Evolutionary conservation across 139 green algal species (phyloP).

Genomic region (Coelastrella sp.): DNA sequence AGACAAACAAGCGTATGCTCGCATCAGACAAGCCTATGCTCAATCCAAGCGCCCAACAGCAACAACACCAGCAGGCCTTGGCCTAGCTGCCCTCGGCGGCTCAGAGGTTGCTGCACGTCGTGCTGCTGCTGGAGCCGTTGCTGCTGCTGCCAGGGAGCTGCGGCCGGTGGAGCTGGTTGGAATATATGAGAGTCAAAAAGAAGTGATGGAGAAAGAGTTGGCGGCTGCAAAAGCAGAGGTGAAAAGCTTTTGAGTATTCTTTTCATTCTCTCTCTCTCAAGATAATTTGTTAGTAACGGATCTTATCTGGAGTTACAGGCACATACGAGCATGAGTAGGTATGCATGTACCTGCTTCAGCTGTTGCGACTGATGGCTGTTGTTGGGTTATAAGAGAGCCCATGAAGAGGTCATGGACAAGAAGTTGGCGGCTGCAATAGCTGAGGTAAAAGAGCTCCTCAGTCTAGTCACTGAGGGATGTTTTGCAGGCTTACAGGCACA

Average conservation of each 20-base stretch:
- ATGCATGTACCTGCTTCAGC: too few species aligned
- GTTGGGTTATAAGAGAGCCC: too few species aligned
- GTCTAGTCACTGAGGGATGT: too few species aligned
- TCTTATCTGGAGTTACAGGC: too few species aligned
- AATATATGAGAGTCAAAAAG: constrained; percentile 77
- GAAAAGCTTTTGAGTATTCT: neutral
- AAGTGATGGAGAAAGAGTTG: constrained; percentile 69
- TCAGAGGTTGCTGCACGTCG: neutral
- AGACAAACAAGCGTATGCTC: constrained; percentile 71
- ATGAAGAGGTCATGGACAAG: too few species aligned
- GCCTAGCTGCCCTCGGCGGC: neutral
- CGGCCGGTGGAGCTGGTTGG: constrained; percentile 81
- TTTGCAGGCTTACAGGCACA: too few species aligned
- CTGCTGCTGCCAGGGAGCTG: constrained; percentile 77
- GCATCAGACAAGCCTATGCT: constrained; percentile 44
- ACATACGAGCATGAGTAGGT: too few species aligned
- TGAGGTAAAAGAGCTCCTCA: too few species aligned
- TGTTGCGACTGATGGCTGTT: too few species aligned
- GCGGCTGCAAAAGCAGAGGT: constrained; percentile 68
- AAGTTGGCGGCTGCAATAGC: too few species aligned
- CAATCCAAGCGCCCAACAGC: neutral
- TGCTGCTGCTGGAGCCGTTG: constrained; percentile 61
- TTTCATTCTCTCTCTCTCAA: too few species aligned
- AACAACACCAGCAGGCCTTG: neutral
- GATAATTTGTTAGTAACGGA: too few species aligned